A percentile compares a stretch with the other conserved stretches of the same genome.
phyloP scores from a whole-genome alignment of 2,329 filamentous ascomycete genomes.

The Trichoderma asperellum region DNA sequence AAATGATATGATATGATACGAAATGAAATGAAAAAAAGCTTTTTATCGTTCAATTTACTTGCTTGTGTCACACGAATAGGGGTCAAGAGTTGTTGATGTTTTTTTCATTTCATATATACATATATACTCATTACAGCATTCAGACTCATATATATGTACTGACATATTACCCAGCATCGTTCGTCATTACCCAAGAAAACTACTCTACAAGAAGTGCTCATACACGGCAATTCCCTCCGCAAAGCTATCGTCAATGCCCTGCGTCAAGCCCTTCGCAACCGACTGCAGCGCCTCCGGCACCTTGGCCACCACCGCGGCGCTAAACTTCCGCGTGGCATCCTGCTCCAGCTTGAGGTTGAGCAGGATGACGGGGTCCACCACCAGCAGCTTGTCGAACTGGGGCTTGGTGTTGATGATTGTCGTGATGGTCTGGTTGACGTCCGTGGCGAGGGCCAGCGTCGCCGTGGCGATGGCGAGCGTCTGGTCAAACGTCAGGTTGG shows the following conservation, averaged over 20 bases:
- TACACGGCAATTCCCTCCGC: constrained; percentile 39
- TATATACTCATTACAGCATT: background rate
- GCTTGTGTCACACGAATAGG: background rate
- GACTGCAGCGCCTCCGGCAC: constrained; percentile 42
- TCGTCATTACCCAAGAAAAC: background rate
- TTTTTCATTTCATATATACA: background rate
- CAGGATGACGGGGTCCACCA: constrained; percentile 50
- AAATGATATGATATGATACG: background rate
- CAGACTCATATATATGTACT: background rate
- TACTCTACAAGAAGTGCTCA: background rate
- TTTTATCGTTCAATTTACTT: background rate
- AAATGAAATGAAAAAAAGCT: background rate
- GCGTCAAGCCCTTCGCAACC: constrained; percentile 43
- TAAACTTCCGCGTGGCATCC: constrained; percentile 46
- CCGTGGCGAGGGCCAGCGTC: constrained; percentile 41
- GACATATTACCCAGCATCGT: too few relatives aligned
- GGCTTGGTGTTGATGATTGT: constrained; percentile 47
- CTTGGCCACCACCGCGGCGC: constrained; percentile 45
- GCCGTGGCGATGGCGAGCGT: constrained; percentile 46
- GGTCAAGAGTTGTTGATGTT: background rate
- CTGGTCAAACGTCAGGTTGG: constrained; percentile 44
- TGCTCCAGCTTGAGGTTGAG: constrained; percentile 48
- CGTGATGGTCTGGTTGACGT: constrained; percentile 46
- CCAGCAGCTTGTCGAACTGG: constrained; percentile 49
- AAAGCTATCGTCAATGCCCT: constrained; percentile 47